Evolutionary conservation across 768 basidiomycete genomes (phyloP).

Genomic region (Agrocybe pediades): DNA sequence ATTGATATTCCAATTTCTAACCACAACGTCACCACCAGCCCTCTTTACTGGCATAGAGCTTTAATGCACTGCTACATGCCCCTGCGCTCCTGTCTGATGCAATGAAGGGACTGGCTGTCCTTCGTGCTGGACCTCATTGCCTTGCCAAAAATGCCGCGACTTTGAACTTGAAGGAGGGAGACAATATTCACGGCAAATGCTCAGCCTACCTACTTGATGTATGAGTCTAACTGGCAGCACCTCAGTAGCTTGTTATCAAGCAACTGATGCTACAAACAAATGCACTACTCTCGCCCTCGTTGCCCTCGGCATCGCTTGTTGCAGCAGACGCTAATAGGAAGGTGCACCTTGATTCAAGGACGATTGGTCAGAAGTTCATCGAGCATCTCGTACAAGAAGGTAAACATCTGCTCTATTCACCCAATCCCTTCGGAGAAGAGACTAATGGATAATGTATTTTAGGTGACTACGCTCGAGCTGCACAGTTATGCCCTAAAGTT

Average conservation of each 20-base stretch:
- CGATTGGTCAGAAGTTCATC: slow-evolving; percentile 53
- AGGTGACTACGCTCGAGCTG: slow-evolving; percentile 75
- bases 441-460: neutral
- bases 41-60: too few relatives aligned
- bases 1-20: too few relatives aligned
- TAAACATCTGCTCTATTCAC: slow-evolving; percentile 39
- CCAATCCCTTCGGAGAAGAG: neutral
- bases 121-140: neutral
- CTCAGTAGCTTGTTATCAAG: neutral
- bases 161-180: slow-evolving; percentile 47
- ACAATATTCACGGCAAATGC: slow-evolving; percentile 58
- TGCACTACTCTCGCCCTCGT: slow-evolving; percentile 51
- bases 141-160: slow-evolving; percentile 53
- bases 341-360: slow-evolving; percentile 22
- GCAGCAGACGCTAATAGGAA: too few relatives aligned
- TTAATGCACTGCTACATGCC: too few relatives aligned
- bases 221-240: slow-evolving; percentile 28
- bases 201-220: slow-evolving; percentile 54
- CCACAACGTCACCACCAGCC: too few relatives aligned
- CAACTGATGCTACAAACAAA: slow-evolving; percentile 26
- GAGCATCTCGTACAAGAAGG: slow-evolving; percentile 78
- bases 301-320: slow-evolving; percentile 32
- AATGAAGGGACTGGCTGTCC: neutral
- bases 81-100: too few relatives aligned
- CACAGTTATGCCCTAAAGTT: slow-evolving; percentile 80